Conservation (phyloP, 1,284 basidiomycete species). For the Hymenochaete sp. region DNA sequence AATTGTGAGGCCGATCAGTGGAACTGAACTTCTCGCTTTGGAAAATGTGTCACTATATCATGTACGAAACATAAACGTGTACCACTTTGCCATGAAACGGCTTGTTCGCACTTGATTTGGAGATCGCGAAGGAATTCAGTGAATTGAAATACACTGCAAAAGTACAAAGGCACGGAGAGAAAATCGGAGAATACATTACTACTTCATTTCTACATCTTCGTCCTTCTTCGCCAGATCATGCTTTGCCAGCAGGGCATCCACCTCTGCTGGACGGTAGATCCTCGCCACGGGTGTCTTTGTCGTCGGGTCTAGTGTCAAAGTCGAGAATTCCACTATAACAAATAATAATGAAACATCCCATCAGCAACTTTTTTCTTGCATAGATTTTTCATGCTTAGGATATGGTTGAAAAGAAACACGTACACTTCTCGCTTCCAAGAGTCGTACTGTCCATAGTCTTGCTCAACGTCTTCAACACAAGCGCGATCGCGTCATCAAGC, state of each 20-base stretch:
- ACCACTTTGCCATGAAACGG: too few species aligned
- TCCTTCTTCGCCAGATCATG: constrained; percentile 86
- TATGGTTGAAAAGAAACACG: constrained; percentile 27
- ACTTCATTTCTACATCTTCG: constrained; percentile 58
- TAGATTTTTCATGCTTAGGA: background rate
- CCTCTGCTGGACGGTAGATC: constrained; percentile 88
- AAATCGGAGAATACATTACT: background rate
- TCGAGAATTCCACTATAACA: constrained; percentile 88
- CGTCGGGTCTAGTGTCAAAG: constrained; percentile 74
- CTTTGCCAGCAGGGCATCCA: constrained; percentile 77
- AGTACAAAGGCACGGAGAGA: too few species aligned
- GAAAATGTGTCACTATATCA: too few species aligned
- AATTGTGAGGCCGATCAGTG: too few species aligned
- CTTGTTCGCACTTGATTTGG: too few species aligned
- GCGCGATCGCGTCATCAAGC: constrained; percentile 84
- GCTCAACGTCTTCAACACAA: constrained; percentile 93
- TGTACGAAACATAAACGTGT: too few species aligned
- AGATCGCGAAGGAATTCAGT: background rate
- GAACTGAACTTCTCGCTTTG: too few species aligned
- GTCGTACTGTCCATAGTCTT: constrained; percentile 99
- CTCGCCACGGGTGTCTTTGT: constrained; percentile 82
- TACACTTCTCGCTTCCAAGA: constrained; percentile 89
- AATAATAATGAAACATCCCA: background rate
- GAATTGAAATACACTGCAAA: background rate
- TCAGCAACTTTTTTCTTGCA: background rate